A percentile compares a stretch with the other conserved stretches of the same genome.
phyloP scores from a whole-genome alignment of 73 alveolate species.

The Paramecium sonneborni region DNA sequence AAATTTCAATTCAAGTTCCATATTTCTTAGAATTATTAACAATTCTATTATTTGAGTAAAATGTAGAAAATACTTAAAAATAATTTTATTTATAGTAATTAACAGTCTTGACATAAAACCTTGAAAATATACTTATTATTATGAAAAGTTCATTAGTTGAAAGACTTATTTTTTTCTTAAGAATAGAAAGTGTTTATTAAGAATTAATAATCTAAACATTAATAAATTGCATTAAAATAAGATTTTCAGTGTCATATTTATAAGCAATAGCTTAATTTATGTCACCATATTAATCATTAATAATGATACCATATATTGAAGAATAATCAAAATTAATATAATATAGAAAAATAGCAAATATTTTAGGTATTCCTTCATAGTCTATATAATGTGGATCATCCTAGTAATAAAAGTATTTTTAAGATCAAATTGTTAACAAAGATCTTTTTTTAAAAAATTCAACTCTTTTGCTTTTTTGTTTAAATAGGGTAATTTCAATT shows the following conservation, averaged over 20 bases:
- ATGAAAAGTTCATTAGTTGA: background rate
- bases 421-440: background rate
- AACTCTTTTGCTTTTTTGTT: background rate
- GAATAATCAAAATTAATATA: background rate
- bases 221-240: background rate
- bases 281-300: slow-evolving; percentile 21
- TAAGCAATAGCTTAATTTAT: background rate
- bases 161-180: background rate
- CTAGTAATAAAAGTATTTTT: background rate
- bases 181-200: background rate
- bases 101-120: background rate
- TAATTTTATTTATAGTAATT: background rate
- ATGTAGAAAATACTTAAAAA: background rate
- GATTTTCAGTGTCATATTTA: background rate
- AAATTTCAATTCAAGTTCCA: background rate
- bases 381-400: background rate
- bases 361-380: background rate
- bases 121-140: background rate
- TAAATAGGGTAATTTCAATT: background rate
- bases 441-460: background rate
- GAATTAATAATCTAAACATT: background rate
- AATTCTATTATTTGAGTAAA: slow-evolving; percentile 2
- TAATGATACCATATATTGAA: background rate
- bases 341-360: background rate
- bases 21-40: background rate